Evolutionary conservation across 768 basidiomycete genomes (phyloP).

Genomic region (Tricholomella constricta): DNA sequence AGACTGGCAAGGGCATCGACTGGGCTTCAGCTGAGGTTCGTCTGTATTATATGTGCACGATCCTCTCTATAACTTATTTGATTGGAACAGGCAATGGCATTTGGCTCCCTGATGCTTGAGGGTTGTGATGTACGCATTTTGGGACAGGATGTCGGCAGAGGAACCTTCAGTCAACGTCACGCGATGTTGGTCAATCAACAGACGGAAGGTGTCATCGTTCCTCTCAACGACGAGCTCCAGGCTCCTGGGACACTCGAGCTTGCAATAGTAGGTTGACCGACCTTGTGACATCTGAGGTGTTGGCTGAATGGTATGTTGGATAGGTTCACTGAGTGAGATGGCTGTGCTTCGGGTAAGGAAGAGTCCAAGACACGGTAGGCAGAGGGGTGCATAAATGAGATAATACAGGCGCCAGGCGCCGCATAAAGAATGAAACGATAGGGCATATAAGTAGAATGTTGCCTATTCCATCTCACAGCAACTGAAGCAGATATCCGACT

Average conservation of each 20-base stretch:
- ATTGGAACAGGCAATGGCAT: conserved; percentile 69
- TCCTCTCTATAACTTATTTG: conserved; percentile 12
- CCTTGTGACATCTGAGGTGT: neutral
- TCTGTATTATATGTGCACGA: conserved; percentile 53
- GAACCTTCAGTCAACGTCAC: conserved; percentile 88
- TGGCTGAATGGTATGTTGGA: neutral
- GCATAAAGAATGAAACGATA: neutral
- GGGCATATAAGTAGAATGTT: no score
- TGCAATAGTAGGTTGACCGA: conserved; percentile 72
- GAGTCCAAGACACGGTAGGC: no score
- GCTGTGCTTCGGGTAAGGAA: conserved; percentile 86
- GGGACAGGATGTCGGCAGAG: conserved; percentile 90
- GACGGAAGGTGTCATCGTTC: conserved; percentile 77
- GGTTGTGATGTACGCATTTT: conserved; percentile 86
- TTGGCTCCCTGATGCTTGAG: conserved; percentile 82
- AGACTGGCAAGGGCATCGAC: conserved; percentile 82
- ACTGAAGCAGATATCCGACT: no score
- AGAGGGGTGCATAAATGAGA: conserved; percentile 1
- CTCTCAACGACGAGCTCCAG: conserved; percentile 70
- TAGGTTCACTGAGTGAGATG: conserved; percentile 87
- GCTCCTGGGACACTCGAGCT: conserved; percentile 74
- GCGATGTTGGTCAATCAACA: conserved; percentile 92
- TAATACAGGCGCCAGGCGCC: conserved; percentile 4
- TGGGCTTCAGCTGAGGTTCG: conserved; percentile 88
- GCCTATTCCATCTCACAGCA: no score